Percentiles rank a stretch among this genome's conserved stretches.
Conservation (phyloP, 257 asterid species). For the Prunella vulgaris region DNA sequence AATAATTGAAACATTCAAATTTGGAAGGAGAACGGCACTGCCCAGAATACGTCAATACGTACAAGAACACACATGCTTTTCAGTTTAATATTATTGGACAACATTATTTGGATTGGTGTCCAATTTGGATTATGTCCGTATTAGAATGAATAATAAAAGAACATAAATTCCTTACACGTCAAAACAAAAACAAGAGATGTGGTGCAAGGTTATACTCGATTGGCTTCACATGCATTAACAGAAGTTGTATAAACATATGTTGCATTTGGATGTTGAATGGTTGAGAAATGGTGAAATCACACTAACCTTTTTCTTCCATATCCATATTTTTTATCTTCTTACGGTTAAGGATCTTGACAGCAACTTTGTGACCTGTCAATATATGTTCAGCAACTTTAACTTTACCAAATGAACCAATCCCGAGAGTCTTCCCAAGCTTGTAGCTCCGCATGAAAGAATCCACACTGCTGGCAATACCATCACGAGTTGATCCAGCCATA, state of each 20-base stretch:
- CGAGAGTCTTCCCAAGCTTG: slow-evolving; percentile 89
- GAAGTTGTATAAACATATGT: slow-evolving; percentile 31
- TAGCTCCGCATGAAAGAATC: slow-evolving; percentile 67
- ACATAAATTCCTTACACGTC: not conserved
- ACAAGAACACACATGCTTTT: not conserved
- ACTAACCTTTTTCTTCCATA: slow-evolving; percentile 87
- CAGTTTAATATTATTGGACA: not conserved
- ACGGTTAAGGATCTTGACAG: too few relatives aligned
- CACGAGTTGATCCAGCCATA: too few relatives aligned
- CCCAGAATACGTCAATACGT: not conserved
- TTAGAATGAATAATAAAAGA: not conserved
- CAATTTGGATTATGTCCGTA: not conserved
- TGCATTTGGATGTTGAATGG: slow-evolving; percentile 21
- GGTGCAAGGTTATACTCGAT: not conserved
- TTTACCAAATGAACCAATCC: slow-evolving; percentile 88
- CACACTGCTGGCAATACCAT: slow-evolving; percentile 38
- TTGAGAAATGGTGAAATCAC: not conserved
- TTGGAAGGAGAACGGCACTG: not conserved
- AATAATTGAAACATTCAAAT: not conserved
- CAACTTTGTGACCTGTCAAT: too few relatives aligned
- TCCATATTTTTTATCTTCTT: too few relatives aligned
- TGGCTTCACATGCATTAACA: slow-evolving; percentile 10
- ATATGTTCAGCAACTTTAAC: too few relatives aligned
- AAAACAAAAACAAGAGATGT: not conserved
- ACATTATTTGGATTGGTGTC: too few relatives aligned